A percentile compares a stretch with the other conserved stretches of the same genome.
Evolutionary conservation across 805 yeast genomes (phyloP).

Genomic region (Saccharomycopsis babjevae): DNA sequence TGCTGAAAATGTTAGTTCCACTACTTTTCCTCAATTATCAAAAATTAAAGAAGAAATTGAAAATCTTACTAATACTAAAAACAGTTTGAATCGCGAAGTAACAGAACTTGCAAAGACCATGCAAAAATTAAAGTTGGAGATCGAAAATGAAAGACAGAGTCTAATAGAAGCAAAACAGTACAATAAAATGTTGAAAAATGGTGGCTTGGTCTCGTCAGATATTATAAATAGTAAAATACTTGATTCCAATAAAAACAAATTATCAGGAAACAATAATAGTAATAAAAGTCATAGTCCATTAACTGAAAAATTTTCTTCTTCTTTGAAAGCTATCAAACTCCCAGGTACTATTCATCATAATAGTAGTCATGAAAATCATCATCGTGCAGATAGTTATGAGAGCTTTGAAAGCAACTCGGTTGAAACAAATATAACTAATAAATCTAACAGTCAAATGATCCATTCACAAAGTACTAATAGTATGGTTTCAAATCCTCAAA

Average conservation of each 20-base stretch:
- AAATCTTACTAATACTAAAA: conserved; percentile 38
- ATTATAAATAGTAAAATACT: background rate
- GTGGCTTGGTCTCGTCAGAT: background rate
- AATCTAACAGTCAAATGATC: background rate
- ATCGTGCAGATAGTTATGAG: background rate
- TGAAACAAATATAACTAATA: background rate
- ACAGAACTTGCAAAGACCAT: conserved; percentile 21
- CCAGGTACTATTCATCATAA: background rate
- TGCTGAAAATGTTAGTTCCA: background rate
- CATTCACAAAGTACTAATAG: background rate
- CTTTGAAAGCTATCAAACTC: background rate
- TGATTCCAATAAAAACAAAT: background rate
- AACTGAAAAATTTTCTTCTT: background rate
- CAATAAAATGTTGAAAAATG: background rate
- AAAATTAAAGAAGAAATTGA: conserved; percentile 40
- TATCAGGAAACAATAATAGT: background rate
- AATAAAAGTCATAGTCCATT: background rate
- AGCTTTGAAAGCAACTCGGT: background rate
- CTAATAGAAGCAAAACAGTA: conserved; percentile 7
- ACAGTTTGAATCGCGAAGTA: conserved; percentile 37
- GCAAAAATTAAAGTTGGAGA: conserved; percentile 13
- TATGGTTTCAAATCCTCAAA: background rate
- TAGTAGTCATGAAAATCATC: background rate
- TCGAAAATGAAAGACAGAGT: conserved; percentile 12
- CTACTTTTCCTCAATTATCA: conserved; percentile 28